These are phyloP conservation scores for Asterophora lycoperdoides DNA, from an alignment of 768 basidiomycete genomes.

Conservation along the genomic window DNA sequence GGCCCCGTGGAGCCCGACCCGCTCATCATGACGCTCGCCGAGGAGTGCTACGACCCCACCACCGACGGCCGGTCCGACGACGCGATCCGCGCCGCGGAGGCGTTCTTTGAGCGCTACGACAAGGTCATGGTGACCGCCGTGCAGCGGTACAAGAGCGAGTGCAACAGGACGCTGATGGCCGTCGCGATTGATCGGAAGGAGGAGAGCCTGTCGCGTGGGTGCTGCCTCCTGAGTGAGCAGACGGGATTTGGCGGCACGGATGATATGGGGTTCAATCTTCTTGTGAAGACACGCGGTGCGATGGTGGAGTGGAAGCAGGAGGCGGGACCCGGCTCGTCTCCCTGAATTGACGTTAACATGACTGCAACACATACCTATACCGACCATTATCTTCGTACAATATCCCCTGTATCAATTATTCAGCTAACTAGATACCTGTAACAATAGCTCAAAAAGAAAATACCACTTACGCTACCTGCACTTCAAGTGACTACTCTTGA, in stretches of 20 bases:
- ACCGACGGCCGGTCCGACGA: slow-evolving; percentile 37
- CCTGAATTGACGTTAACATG: not conserved
- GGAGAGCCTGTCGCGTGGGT: slow-evolving; percentile 34
- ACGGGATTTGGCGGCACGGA: slow-evolving; percentile 41
- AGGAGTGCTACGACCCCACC: slow-evolving; percentile 39
- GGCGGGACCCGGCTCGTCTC: slow-evolving; percentile 19
- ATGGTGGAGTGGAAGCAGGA: slow-evolving; percentile 41
- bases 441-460: too few species aligned
- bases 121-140: slow-evolving; percentile 33
- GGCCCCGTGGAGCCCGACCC: slow-evolving; percentile 28
- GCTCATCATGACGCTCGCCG: slow-evolving; percentile 39
- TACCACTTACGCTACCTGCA: too few species aligned
- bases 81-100: slow-evolving; percentile 34
- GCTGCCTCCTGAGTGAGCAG: slow-evolving; percentile 44
- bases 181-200: slow-evolving; percentile 34
- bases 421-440: not conserved
- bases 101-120: slow-evolving; percentile 32
- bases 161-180: slow-evolving; percentile 30
- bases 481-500: too few species aligned
- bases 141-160: slow-evolving; percentile 37
- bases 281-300: slow-evolving; percentile 32
- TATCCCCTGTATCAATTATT: not conserved
- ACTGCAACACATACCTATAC: not conserved
- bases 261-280: slow-evolving; percentile 36
- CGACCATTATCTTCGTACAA: not conserved